Percentiles rank a stretch among this genome's conserved stretches.
These are phyloP conservation scores for Pseudogymnoascus sp. DNA, from an alignment of 2,329 filamentous ascomycete genomes.

Conservation along the genomic window DNA sequence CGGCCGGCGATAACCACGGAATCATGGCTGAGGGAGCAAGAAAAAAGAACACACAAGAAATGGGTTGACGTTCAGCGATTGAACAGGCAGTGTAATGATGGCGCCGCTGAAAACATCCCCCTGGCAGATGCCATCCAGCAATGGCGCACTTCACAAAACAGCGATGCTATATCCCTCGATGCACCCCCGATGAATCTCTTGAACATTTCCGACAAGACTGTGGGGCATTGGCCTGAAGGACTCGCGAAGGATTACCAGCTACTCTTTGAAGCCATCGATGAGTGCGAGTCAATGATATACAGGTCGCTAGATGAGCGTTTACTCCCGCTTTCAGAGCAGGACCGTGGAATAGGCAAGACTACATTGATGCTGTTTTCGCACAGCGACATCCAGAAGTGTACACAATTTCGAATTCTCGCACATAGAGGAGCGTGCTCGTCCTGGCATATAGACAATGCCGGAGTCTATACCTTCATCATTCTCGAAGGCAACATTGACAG, in stretches of 20 bases:
- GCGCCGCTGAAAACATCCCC: slow-evolving; percentile 4
- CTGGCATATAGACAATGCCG: slow-evolving; percentile 12
- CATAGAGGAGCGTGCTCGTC: slow-evolving; percentile 9
- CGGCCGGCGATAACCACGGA: not conserved
- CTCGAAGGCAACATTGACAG: slow-evolving; percentile 6
- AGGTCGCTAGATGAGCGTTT: not conserved
- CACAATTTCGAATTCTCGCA: slow-evolving; percentile 11
- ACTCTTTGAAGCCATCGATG: slow-evolving; percentile 10
- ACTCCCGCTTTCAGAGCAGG: not conserved
- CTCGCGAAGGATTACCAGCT: slow-evolving; percentile 10
- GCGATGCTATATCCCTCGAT: not conserved
- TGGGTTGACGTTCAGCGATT: slow-evolving; percentile 5
- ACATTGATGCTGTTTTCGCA: not conserved
- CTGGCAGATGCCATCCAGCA: not conserved
- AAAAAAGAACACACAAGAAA: not conserved
- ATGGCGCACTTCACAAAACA: not conserved
- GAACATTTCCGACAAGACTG: slow-evolving; percentile 6
- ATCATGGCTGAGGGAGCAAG: slow-evolving; percentile 3
- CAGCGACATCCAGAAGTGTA: slow-evolving; percentile 11
- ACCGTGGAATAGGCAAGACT: slow-evolving; percentile 9
- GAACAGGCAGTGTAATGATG: not conserved
- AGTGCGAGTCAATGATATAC: slow-evolving; percentile 7
- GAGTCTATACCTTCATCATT: slow-evolving; percentile 9
- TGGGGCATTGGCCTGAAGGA: slow-evolving; percentile 10
- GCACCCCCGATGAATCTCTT: slow-evolving; percentile 3